Conservation (phyloP, 768 basidiomycete species). For the Fistulinella prunicolor region DNA sequence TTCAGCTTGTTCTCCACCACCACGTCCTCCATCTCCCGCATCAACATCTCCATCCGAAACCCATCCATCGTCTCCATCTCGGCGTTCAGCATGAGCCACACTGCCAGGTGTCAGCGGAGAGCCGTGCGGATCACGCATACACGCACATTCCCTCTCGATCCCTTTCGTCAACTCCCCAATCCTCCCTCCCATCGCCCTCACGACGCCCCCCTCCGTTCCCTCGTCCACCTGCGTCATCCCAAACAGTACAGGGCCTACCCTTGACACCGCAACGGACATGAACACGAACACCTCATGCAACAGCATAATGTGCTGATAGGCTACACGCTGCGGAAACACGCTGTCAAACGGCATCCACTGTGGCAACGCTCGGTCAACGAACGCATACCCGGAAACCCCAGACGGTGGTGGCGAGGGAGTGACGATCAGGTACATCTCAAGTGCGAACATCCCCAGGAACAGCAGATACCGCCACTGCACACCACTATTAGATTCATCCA, state of each 20-base stretch:
- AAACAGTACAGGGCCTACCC: slow-evolving; percentile 67
- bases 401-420: slow-evolving; percentile 33
- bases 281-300: slow-evolving; percentile 78
- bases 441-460: slow-evolving; percentile 57
- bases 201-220: slow-evolving; percentile 19
- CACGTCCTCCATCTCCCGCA: slow-evolving; percentile 61
- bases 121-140: too few species aligned
- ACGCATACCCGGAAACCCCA: slow-evolving; percentile 17
- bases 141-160: slow-evolving; percentile 56
- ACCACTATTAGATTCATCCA: slow-evolving; percentile 14
- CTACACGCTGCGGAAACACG: slow-evolving; percentile 61
- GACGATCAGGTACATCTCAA: slow-evolving; percentile 66
- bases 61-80: slow-evolving; percentile 40
- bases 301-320: slow-evolving; percentile 74
- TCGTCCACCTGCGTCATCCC: slow-evolving; percentile 30
- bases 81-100: slow-evolving; percentile 50
- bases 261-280: slow-evolving; percentile 65
- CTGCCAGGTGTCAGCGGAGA: slow-evolving; percentile 28
- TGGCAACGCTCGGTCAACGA: slow-evolving; percentile 16
- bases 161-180: slow-evolving; percentile 41
- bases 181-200: slow-evolving; percentile 42
- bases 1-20: slow-evolving; percentile 62
- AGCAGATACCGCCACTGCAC: slow-evolving; percentile 76
- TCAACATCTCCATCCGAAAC: slow-evolving; percentile 41
- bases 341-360: slow-evolving; percentile 33